phyloP scores from a whole-genome alignment of 129 eudicot species.

The Tagetes patula region DNA sequence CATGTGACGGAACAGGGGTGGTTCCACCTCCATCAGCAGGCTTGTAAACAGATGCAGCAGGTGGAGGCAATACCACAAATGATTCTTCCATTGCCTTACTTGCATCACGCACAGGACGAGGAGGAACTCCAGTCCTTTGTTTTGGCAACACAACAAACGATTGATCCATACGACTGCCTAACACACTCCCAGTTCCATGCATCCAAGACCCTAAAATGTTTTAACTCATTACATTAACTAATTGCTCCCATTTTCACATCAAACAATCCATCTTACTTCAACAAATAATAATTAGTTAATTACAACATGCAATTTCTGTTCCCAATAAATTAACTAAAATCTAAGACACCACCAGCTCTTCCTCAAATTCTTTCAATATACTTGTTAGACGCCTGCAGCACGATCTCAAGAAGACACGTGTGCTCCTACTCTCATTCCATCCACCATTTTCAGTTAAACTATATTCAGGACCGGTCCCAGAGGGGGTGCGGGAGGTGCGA shows the following conservation, averaged over 20 bases:
- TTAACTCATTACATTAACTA: not conserved
- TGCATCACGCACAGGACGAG: constrained; percentile 57
- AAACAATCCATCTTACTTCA: not conserved
- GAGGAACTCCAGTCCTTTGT: constrained; percentile 71
- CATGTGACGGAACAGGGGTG: constrained; percentile 45
- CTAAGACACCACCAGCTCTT: no score
- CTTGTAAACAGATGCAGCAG: constrained; percentile 94
- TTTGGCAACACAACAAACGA: constrained; percentile 93
- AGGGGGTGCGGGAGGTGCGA: no score
- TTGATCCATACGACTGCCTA: constrained; percentile 75
- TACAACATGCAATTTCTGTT: not conserved
- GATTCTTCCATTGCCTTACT: constrained; percentile 93
- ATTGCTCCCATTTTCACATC: not conserved
- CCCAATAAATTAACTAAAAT: not conserved
- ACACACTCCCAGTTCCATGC: constrained; percentile 75
- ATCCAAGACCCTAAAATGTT: constrained; percentile 64
- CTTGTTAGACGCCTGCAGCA: no score
- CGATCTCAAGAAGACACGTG: no score
- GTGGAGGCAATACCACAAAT: constrained; percentile 94
- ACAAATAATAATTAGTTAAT: no score
- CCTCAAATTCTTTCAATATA: no score
- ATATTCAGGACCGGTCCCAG: no score
- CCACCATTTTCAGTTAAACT: no score
- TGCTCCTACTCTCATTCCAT: no score
- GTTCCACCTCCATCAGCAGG: constrained; percentile 72